These are phyloP conservation scores for Chaetomiaceae sp. DNA, from an alignment of 2,329 filamentous ascomycete genomes.

Conservation along the genomic window DNA sequence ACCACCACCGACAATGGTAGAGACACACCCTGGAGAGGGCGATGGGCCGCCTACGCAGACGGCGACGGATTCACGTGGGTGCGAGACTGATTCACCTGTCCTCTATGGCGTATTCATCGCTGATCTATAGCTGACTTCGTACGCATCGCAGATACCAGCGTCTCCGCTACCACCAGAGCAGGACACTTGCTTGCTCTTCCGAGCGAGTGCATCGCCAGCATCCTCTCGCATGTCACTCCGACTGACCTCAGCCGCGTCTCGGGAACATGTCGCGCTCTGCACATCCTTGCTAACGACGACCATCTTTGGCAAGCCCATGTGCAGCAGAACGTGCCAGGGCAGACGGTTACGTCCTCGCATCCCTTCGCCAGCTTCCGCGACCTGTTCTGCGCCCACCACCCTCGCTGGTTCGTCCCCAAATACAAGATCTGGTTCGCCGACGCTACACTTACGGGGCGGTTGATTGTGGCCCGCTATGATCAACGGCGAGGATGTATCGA, in stretches of 20 bases:
- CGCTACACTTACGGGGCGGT: conserved; percentile 64
- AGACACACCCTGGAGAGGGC: background rate
- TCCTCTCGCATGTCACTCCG: conserved; percentile 63
- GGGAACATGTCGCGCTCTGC: conserved; percentile 58
- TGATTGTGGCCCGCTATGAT: conserved; percentile 76
- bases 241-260: conserved; percentile 58
- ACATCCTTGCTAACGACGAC: conserved; percentile 59
- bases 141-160: no score
- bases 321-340: conserved; percentile 60
- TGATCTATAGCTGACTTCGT: background rate
- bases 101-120: no score
- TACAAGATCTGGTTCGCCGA: conserved; percentile 86
- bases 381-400: conserved; percentile 70
- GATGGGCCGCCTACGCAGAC: background rate
- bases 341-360: conserved; percentile 48
- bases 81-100: no score
- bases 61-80: background rate
- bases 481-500: conserved; percentile 70
- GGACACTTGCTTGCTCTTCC: conserved; percentile 56
- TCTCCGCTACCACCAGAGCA: background rate
- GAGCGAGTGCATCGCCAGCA: conserved; percentile 67
- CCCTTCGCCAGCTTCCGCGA: conserved; percentile 63
- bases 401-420: conserved; percentile 77
- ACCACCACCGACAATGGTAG: background rate
- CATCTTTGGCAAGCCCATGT: conserved; percentile 68